Conservation (phyloP, 2,329 filamentous ascomycete species). For the Trichoderma koningiopsis region DNA sequence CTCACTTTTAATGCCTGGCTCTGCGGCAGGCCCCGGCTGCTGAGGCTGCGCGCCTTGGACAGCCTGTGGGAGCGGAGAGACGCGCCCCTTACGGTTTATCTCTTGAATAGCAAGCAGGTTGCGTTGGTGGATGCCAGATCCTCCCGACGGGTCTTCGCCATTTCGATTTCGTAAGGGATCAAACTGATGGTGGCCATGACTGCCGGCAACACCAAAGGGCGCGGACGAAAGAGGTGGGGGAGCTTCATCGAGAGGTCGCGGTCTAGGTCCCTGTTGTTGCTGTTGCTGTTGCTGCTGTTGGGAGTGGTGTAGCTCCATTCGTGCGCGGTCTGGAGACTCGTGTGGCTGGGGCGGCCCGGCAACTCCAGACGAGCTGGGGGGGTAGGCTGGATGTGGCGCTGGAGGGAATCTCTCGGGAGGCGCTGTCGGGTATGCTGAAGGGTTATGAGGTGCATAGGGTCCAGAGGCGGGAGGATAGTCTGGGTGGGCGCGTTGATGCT, state of each 20-base stretch:
- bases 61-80: conserved; percentile 88
- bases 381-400: conserved; percentile 40
- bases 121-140: conserved; percentile 57
- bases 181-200: conserved; percentile 44
- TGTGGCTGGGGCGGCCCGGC: conserved; percentile 42
- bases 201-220: conserved; percentile 47
- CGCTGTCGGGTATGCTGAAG: conserved; percentile 36
- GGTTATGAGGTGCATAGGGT: conserved; percentile 40
- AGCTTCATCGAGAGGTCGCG: conserved; percentile 50
- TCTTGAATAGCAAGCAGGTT: conserved; percentile 78
- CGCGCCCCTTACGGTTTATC: conserved; percentile 76
- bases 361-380: conserved; percentile 30
- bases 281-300: conserved; percentile 27
- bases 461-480: conserved; percentile 52
- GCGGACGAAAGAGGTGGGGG: conserved; percentile 52
- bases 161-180: conserved; percentile 43
- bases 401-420: conserved; percentile 39
- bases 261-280: conserved; percentile 41
- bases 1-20: conserved; percentile 91
- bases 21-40: conserved; percentile 73
- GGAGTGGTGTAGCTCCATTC: conserved; percentile 45
- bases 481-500: conserved; percentile 47
- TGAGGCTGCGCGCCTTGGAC: conserved; percentile 89
- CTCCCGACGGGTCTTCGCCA: conserved; percentile 57
- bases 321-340: conserved; percentile 55